Evolutionary conservation across 2,329 filamentous ascomycete genomes (phyloP).

Genomic region (Curvularia lunata): DNA sequence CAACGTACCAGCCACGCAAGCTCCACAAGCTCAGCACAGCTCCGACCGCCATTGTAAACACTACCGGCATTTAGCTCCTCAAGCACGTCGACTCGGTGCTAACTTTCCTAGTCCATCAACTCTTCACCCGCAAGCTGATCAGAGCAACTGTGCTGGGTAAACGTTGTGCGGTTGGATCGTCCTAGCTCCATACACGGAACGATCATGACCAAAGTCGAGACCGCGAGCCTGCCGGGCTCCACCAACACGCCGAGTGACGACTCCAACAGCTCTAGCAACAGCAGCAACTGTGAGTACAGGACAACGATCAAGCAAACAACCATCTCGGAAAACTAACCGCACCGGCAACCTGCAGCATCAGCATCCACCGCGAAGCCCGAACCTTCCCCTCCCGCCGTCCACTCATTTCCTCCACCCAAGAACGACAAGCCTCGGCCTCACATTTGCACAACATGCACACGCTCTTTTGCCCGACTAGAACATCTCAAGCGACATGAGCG

Average conservation of each 20-base stretch:
- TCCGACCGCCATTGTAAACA: conserved; percentile 12
- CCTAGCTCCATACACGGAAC: conserved; percentile 20
- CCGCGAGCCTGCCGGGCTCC: conserved; percentile 35
- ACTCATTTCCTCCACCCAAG: conserved; percentile 79
- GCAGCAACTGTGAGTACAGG: conserved; percentile 42
- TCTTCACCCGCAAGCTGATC: conserved; percentile 6
- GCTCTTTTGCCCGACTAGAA: conserved; percentile 92
- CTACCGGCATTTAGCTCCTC: conserved; percentile 5
- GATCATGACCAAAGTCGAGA: conserved; percentile 35
- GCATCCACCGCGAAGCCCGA: conserved; percentile 43
- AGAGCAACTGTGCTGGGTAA: conserved; percentile 19
- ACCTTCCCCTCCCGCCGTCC: conserved; percentile 27
- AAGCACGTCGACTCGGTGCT: conserved; percentile 2
- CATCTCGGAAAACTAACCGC: conserved; percentile 25
- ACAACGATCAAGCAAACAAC: background rate
- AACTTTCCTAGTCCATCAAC: conserved; percentile 5
- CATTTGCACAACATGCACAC: conserved; percentile 86
- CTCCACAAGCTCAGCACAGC: conserved; percentile 20
- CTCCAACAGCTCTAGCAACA: conserved; percentile 36
- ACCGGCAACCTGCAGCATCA: conserved; percentile 32
- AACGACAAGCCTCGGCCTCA: conserved; percentile 97
- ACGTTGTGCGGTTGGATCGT: conserved; percentile 19
- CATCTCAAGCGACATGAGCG: conserved; percentile 97
- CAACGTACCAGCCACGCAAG: conserved; percentile 25
- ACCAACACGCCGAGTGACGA: conserved; percentile 39